phyloP scores from a whole-genome alignment of 768 basidiomycete species.

The Collybia mongolica region DNA sequence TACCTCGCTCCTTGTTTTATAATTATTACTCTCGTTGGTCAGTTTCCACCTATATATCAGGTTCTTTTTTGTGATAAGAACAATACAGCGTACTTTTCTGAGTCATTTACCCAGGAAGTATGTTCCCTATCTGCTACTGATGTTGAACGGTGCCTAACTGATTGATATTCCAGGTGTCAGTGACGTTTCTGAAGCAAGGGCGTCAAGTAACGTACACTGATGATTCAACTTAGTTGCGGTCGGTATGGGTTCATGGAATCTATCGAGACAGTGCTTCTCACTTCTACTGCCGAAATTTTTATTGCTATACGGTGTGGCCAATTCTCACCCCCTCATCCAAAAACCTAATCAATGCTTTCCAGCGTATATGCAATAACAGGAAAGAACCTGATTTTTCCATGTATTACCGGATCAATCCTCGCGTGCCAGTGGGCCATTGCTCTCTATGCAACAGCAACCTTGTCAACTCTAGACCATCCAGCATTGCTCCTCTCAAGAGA shows the following conservation, averaged over 20 bases:
- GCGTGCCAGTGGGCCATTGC: constrained; percentile 7
- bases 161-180: too few relatives aligned
- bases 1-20: constrained; percentile 14
- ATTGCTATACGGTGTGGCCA: constrained; percentile 3
- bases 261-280: neutral
- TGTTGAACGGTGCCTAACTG: too few relatives aligned
- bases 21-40: constrained; percentile 11
- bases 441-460: neutral
- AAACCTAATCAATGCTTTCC: too few relatives aligned
- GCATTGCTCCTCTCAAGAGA: too few relatives aligned
- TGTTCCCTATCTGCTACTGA: too few relatives aligned
- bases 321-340: too few relatives aligned
- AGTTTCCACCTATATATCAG: neutral
- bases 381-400: neutral
- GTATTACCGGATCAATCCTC: neutral
- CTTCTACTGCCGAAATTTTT: constrained; percentile 4
- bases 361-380: constrained; percentile 4
- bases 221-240: neutral
- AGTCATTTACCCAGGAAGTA: too few relatives aligned
- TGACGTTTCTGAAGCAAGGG: too few relatives aligned
- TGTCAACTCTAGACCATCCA: neutral
- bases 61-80: too few relatives aligned
- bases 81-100: too few relatives aligned
- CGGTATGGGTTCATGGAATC: constrained; percentile 10
- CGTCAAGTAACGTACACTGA: too few relatives aligned